Evolutionary conservation across 2,329 filamentous ascomycete species (phyloP).

Genomic region (Aspergillus sp.): DNA sequence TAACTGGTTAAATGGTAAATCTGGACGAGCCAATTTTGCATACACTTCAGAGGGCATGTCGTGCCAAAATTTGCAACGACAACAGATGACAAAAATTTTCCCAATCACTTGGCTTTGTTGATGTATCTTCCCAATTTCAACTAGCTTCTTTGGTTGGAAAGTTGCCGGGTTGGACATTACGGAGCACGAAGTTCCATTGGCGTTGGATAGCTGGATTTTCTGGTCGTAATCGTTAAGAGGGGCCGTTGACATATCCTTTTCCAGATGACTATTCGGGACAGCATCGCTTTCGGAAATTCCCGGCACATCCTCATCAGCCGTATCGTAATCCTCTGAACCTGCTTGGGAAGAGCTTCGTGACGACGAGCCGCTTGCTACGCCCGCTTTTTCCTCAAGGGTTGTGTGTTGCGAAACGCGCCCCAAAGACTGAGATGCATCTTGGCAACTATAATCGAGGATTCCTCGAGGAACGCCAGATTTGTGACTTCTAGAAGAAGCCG

Average conservation of each 20-base stretch:
- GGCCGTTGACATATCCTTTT: neutral
- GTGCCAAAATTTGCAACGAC: slow-evolving; percentile 40
- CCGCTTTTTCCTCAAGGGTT: neutral
- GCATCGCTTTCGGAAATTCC: slow-evolving; percentile 10
- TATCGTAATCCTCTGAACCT: slow-evolving; percentile 26
- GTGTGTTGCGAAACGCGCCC: neutral
- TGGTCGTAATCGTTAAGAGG: neutral
- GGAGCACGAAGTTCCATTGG: neutral
- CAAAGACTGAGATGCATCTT: neutral
- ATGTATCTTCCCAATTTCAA: slow-evolving; percentile 8
- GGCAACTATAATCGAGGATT: neutral
- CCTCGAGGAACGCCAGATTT: too few species aligned
- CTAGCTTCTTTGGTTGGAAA: slow-evolving; percentile 5
- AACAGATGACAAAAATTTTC: slow-evolving; percentile 41
- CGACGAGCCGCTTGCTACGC: slow-evolving; percentile 8
- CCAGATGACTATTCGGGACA: neutral
- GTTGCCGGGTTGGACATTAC: slow-evolving; percentile 1
- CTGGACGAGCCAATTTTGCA: slow-evolving; percentile 28
- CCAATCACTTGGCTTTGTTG: slow-evolving; percentile 20
- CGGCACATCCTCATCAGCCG: slow-evolving; percentile 23
- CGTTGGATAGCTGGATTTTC: neutral
- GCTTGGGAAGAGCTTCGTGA: slow-evolving; percentile 13
- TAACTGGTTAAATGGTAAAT: slow-evolving; percentile 4
- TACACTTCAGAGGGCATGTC: slow-evolving; percentile 37
- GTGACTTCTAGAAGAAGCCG: too few species aligned